Evolutionary conservation across 441 rosid genomes (phyloP), one percentile per base, ranked within the genome.

Genomic region (Corymbia citriodora): DNA sequence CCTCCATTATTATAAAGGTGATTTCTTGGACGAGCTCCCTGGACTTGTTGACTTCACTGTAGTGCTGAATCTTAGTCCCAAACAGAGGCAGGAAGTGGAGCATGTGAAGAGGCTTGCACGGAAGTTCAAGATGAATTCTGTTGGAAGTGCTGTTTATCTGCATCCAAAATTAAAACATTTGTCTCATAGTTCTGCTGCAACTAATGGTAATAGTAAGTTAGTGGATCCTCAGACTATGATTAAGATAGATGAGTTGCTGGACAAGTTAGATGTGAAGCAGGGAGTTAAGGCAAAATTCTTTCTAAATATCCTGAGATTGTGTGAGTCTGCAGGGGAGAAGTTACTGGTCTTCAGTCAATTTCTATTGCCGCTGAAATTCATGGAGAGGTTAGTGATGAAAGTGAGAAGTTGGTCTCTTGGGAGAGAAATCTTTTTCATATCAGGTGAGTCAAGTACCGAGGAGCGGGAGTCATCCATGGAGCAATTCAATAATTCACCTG

Each of bases 1-100:
- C 86, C 96, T 98, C 87, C 99, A 98, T 90, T 98, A 97, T 87
- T 96, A 96, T 91, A 98, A 96, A 93, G 99, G 97, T 83, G 97
- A 98, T 91, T 97, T 96, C 92, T 88, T 94, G 63, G 99, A 96
- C 63, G 96, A 97, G 95, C 98, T 98, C 70, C 99, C 96, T 18
- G 98, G 99, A 88, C 96, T 98, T 27, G 93, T 93, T 87, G 99
- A 98, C 91, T 98, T 95, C 93, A 96, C 97, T 14, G 95, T 96
- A 18, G 89, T 95, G 70, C 95, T 98, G 25, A 94, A 94, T 88
- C 95, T 97, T 50, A 96, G 94, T 91, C 82, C 91, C 50, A 91
- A 50, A 70, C 99, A 97, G 93, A 93, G 92, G 93, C 90, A 55
- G 9, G 95, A 95, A 93, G 94, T 95, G 72, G 88, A 93, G 55